Evolutionary conservation across 768 basidiomycete genomes (phyloP), one percentile per base, ranked within the genome.

Genomic region (Hebeloma cylindrosporum): DNA sequence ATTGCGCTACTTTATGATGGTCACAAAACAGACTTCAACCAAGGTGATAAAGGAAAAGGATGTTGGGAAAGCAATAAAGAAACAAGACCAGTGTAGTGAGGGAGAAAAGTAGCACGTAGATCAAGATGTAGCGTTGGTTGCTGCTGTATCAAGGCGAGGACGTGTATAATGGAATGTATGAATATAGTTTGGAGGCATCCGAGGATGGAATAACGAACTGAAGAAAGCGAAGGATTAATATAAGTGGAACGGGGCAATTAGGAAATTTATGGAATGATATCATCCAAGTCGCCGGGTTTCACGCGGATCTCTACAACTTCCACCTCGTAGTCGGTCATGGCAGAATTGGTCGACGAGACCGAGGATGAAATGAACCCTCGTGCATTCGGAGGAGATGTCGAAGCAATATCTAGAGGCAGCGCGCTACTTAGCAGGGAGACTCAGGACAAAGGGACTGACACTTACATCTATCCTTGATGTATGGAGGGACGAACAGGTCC

Each of bases 401-500:
- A 90, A 11, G 87, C 84, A 42, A 89, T 80, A 60, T 91, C 88
- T 90, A 53, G 23, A 32, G 13, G 33, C 29, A 27, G 26, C 13
- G 30, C 23, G 31, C 36, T 10, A 22, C 41, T 46, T 25, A 37
- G 40, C 11, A 54, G 37, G 5, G 4, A 28, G 30, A 26, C 39
- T 27, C 31, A 33, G 29, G 51, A 49, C 35, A 47, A 51, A 60
- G 32, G 51, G 60, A 55, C 44, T 41, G 46, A 30, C 36, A 80
- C 88, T 66, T 63, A 91, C 89, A 92, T 78, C 89, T 71, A 60
- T 92, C 89, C 65, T 92, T 91, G 70, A 89, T 88, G 57, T 91
- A 92, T 4, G 89, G 85, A 14, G 89, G 89, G 11, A 92, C 82
- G 54, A 92, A 92, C 14, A 92, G 73, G 53, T 92, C 89, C 88